Evolutionary conservation across 495 filamentous ascomycete genomes (phyloP), one percentile per base, ranked within the genome.

Genomic region (Oidiodendron maius): DNA sequence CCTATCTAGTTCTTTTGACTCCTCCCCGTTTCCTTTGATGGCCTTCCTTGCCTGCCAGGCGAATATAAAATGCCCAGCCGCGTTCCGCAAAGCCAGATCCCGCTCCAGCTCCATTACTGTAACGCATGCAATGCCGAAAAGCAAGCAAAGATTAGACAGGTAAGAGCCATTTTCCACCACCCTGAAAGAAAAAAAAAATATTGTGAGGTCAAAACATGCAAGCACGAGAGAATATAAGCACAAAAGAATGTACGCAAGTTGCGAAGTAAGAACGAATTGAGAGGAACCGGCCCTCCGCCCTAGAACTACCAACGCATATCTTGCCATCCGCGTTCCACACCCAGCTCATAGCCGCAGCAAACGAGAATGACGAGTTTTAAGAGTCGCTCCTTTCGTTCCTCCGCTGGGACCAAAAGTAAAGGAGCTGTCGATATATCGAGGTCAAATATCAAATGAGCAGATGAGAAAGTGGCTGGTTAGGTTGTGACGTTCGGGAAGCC

Each of bases 1-100:
- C 37, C 37, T 40, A 40, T 40, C 37, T 40, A 40, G 2, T 40
- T 40, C 37, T 40, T 40, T 40, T 40, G 37, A 40, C 37, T 40
- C 37, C 37, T 40, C 6, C 16, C 37, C 37, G 16, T 40, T 40
- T 3, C n/a, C 37, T 13, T 40, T 40, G 37, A 15, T 21, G n/a
- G 9, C 16, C 16, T 40, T 40, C 20, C 15, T 21, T 17, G 15
- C 16, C 12, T 17, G 37, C 10, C 37, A 15, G 2, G 20, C 16
- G 10, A 40, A 10, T 40, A n/a, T 5, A 30, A 30, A 5, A 5
- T 30, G 26, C 26, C 26, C 26, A 30, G 26, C 26, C 5, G 12
- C 12, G 26, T 30, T 30, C 26, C 26, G 5, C 26, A 30, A 30
- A 30, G 26, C 26, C 37, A 40, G 12, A 11, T 17, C n/a, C n/a